phyloP scores from a whole-genome alignment of 1,284 basidiomycete species.

The Amylostereum chailletii region DNA sequence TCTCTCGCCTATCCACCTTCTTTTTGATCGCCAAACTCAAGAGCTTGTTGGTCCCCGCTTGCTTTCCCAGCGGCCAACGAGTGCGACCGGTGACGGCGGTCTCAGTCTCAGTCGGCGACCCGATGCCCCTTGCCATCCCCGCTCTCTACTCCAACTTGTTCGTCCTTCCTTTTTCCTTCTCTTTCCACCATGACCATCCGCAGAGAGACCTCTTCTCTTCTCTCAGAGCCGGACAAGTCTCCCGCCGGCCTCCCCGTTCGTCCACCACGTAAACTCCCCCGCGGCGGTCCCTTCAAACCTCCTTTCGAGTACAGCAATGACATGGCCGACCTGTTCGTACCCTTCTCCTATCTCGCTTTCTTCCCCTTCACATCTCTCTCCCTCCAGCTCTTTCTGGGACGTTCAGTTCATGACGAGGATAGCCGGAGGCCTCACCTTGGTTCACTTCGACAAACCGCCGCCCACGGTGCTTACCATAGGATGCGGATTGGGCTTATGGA shows the following conservation, averaged over 20 bases:
- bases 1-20: too few relatives aligned
- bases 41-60: too few relatives aligned
- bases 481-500: not conserved
- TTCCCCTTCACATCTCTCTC: too few relatives aligned
- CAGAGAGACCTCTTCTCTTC: not conserved
- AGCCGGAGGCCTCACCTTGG: not conserved
- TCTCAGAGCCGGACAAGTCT: not conserved
- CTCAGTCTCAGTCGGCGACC: too few relatives aligned
- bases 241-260: not conserved
- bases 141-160: too few relatives aligned
- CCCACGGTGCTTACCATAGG: not conserved
- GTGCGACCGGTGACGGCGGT: too few relatives aligned
- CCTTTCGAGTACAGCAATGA: not conserved
- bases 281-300: not conserved
- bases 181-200: not conserved
- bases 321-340: not conserved
- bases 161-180: not conserved
- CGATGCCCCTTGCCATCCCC: too few relatives aligned
- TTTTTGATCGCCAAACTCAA: too few relatives aligned
- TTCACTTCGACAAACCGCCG: not conserved
- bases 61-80: too few relatives aligned
- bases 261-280: not conserved
- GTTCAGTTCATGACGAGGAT: not conserved
- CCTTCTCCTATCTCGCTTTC: too few relatives aligned
- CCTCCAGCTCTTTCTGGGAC: not conserved